A percentile compares a stretch with the other conserved stretches of the same genome.
Evolutionary conservation across 2,329 filamentous ascomycete genomes (phyloP).

Genomic region (Arthrobotrys megalospora): DNA sequence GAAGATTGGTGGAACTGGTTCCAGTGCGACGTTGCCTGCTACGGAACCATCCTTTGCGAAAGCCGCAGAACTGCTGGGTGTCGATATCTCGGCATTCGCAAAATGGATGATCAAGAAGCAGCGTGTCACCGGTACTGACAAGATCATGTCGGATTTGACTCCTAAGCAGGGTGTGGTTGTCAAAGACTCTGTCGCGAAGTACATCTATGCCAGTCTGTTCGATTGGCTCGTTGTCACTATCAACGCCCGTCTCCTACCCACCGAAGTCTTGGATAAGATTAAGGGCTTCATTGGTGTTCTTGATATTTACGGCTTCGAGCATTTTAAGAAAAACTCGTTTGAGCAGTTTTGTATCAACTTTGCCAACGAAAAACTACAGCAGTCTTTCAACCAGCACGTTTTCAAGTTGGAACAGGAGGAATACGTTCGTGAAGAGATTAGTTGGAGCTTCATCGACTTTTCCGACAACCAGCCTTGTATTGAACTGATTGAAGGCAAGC

Average conservation of each 20-base stretch:
- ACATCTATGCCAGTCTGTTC: constrained; percentile 97
- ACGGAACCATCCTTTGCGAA: constrained; percentile 85
- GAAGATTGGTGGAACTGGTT: constrained; percentile 91
- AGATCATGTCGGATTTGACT: constrained; percentile 95
- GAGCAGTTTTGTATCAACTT: constrained; percentile 99
- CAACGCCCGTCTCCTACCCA: constrained; percentile 89
- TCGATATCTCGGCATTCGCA: constrained; percentile 86
- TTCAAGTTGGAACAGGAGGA: constrained; percentile 99
- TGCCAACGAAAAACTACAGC: constrained; percentile 98
- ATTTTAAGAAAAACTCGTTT: constrained; percentile 99
- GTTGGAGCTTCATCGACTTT: constrained; percentile 99
- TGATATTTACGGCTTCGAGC: constrained; percentile 99
- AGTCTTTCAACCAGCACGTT: constrained; percentile 99
- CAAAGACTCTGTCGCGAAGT: constrained; percentile 97
- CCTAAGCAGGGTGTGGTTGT: constrained; percentile 95
- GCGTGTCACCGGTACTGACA: constrained; percentile 93
- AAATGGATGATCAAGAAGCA: constrained; percentile 99
- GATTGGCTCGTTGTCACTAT: constrained; percentile 99
- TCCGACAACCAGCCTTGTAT: constrained; percentile 99
- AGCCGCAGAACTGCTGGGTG: constrained; percentile 88
- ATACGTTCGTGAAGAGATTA: constrained; percentile 94
- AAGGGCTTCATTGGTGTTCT: constrained; percentile 95
- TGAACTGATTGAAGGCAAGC: constrained; percentile 95
- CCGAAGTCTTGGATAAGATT: constrained; percentile 85
- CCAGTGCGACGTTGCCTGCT: constrained; percentile 82